A percentile compares a stretch with the other conserved stretches of the same genome.
These are phyloP conservation scores for Colletotrichum noveboracense DNA, from an alignment of 2,329 filamentous ascomycete genomes.

Conservation along the genomic window DNA sequence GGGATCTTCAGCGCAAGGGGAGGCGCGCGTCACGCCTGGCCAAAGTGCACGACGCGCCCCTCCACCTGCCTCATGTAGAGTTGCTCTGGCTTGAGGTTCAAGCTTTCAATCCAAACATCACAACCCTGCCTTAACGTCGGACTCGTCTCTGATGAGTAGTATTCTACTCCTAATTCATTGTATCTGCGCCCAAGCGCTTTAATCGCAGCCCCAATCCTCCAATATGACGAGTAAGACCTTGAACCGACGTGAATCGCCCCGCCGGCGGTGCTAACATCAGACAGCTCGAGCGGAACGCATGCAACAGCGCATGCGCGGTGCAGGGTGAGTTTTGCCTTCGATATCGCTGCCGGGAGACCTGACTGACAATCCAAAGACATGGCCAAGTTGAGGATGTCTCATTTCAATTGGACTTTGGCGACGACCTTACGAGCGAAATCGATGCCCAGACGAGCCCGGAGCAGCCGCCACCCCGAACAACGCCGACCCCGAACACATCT, in stretches of 20 bases:
- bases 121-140: background rate
- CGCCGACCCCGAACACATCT: constrained; percentile 52
- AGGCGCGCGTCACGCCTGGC: background rate
- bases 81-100: background rate
- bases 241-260: background rate
- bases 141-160: background rate
- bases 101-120: background rate
- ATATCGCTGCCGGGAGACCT: background rate
- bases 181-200: background rate
- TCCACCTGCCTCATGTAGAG: background rate
- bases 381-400: constrained; percentile 65
- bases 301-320: constrained; percentile 69
- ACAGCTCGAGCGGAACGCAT: constrained; percentile 65
- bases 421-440: constrained; percentile 21
- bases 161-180: background rate
- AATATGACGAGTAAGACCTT: constrained; percentile 39
- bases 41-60: constrained; percentile 5
- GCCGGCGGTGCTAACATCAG: background rate
- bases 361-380: constrained; percentile 41
- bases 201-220: background rate
- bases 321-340: constrained; percentile 52
- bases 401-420: constrained; percentile 53
- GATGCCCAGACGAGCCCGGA: constrained; percentile 8
- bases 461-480: constrained; percentile 23
- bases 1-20: background rate